phyloP scores from a whole-genome alignment of 257 asterid genomes.

The Salvia rosmarinus region DNA sequence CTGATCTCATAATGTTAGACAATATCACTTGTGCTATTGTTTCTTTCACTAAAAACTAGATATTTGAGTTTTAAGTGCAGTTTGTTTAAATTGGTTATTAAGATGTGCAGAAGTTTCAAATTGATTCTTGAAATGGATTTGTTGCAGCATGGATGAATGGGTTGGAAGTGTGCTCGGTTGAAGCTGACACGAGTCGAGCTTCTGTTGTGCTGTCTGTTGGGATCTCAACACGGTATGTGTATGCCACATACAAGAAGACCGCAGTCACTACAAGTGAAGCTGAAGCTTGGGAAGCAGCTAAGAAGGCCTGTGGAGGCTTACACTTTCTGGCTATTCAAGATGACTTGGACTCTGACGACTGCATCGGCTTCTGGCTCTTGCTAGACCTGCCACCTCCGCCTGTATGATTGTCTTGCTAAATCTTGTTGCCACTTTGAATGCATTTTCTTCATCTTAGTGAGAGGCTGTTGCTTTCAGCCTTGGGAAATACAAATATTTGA shows the following conservation, averaged over 20 bases:
- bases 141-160: constrained; percentile 96
- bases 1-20: too few species aligned
- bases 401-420: constrained; percentile 40
- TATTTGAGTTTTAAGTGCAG: not conserved
- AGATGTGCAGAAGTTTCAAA: not conserved
- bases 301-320: constrained; percentile 79
- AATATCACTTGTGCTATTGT: too few species aligned
- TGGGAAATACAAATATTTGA: constrained; percentile 8
- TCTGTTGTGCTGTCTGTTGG: constrained; percentile 71
- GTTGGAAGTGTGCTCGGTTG: constrained; percentile 80
- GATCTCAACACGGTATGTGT: constrained; percentile 74
- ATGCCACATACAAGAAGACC: constrained; percentile 82
- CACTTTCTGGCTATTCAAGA: constrained; percentile 93
- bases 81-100: not conserved
- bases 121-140: not conserved
- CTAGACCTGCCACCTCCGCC: constrained; percentile 94
- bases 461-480: constrained; percentile 10
- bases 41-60: not conserved
- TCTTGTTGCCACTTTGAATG: not conserved
- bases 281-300: constrained; percentile 97
- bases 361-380: constrained; percentile 91
- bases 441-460: not conserved
- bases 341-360: constrained; percentile 76
- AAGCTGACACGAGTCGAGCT: constrained; percentile 67
- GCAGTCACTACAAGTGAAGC: constrained; percentile 73